Percentiles rank a stretch among this genome's conserved stretches.
Evolutionary conservation across 345 rosid species (phyloP).

Genomic region (Barbarea vulgaris): DNA sequence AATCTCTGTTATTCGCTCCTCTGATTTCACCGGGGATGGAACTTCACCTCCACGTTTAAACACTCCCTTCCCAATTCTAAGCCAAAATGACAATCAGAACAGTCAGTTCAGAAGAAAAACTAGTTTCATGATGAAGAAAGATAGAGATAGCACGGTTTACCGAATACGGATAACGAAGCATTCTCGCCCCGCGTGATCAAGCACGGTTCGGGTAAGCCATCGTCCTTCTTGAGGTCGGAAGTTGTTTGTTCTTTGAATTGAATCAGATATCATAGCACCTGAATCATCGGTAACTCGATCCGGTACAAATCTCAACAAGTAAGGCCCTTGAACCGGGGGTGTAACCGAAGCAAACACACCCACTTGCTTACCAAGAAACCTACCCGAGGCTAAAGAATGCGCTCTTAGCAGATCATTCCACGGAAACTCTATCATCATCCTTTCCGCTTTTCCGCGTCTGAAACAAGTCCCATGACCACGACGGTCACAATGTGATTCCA

Average conservation of each 20-base stretch:
- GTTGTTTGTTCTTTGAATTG: slow-evolving; percentile 62
- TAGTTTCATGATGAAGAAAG: background rate
- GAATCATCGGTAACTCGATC: slow-evolving; percentile 91
- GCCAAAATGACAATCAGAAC: slow-evolving; percentile 6
- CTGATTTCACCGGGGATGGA: slow-evolving; percentile 69
- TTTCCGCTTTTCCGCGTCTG: slow-evolving; percentile 48
- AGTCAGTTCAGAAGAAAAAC: background rate
- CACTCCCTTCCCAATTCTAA: slow-evolving; percentile 76
- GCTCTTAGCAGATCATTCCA: slow-evolving; percentile 87
- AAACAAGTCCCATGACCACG: slow-evolving; percentile 47
- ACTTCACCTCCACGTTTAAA: slow-evolving; percentile 88
- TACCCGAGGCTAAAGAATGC: slow-evolving; percentile 57
- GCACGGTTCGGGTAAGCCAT: slow-evolving; percentile 92
- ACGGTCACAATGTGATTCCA: slow-evolving; percentile 53
- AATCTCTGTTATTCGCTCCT: slow-evolving; percentile 73
- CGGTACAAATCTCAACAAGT: slow-evolving; percentile 84
- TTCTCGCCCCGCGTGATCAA: slow-evolving; percentile 87
- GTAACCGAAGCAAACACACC: slow-evolving; percentile 68
- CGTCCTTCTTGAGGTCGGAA: slow-evolving; percentile 87
- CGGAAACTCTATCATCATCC: slow-evolving; percentile 41
- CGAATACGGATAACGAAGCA: slow-evolving; percentile 79
- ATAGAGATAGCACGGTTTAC: slow-evolving; percentile 38
- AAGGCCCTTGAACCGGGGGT: slow-evolving; percentile 86
- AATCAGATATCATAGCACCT: slow-evolving; percentile 91
- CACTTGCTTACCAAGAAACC: slow-evolving; percentile 49